Evolutionary conservation across 148 eudicot species (phyloP).

Genomic region (Dianthus caryophyllus): DNA sequence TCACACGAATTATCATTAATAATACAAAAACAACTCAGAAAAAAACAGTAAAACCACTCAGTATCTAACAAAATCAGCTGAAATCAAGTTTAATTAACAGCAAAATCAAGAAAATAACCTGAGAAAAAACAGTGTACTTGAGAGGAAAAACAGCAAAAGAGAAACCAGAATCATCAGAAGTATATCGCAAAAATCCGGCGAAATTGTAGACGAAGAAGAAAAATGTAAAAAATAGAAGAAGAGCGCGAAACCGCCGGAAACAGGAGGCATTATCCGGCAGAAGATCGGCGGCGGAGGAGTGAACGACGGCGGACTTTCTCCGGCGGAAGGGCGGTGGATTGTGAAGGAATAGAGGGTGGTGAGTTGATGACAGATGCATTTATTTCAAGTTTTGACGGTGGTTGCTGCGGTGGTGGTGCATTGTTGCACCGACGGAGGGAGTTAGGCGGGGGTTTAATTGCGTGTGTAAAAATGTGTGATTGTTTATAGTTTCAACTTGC

Average conservation of each 20-base stretch:
- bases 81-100: not conserved
- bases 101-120: slow-evolving; percentile 14
- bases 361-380: not conserved
- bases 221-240: slow-evolving; percentile 20
- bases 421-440: too few species aligned
- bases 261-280: slow-evolving; percentile 15
- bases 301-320: not conserved
- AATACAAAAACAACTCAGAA: not conserved
- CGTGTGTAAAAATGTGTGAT: too few species aligned
- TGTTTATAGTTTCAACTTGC: too few species aligned
- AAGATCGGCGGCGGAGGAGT: not conserved
- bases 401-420: not conserved
- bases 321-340: slow-evolving; percentile 2
- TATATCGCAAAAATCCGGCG: slow-evolving; percentile 21
- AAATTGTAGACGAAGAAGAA: slow-evolving; percentile 30
- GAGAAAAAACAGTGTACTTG: slow-evolving; percentile 2
- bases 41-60: not conserved
- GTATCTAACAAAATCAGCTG: not conserved
- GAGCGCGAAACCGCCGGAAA: slow-evolving; percentile 27
- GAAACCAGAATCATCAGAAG: not conserved
- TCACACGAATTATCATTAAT: not conserved
- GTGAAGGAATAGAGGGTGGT: not conserved
- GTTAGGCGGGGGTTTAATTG: too few species aligned
- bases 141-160: slow-evolving; percentile 19
- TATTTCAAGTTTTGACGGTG: not conserved